Evolutionary conservation across 129 eudicot genomes (phyloP), one percentile per base, ranked within the genome.

Genomic region (Pittosporum tobira): DNA sequence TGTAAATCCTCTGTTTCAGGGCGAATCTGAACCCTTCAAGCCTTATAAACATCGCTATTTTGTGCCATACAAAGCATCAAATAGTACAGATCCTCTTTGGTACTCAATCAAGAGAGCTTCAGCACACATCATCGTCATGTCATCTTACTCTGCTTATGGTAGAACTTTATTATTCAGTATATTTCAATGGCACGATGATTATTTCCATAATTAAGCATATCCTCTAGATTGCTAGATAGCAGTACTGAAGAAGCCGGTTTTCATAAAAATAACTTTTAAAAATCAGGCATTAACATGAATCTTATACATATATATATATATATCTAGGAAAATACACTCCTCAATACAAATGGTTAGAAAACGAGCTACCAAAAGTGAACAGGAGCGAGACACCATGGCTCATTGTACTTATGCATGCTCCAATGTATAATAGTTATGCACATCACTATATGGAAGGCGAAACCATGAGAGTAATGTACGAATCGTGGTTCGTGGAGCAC

Each of bases 401-500:
- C 0, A 91, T 91, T 63, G 96, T 91, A 6, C 75, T 91, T 38
- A 74, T 91, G 96, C 99, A 91, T 68, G 66, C 74, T 47, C 96
- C 99, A 5, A 58, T 76, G 70, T 91, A 91, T 38, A 87, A 74
- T 56, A 91, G 81, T 62, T 83, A 91, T 51, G 64, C 62, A 25
- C 77, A 87, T 77, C 96, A 87, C 69, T 91, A 73, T 53, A 91
- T 91, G 99, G 99, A 91, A 75, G 99, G 96, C 14, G 99, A 91
- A 80, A 78, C 83, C 6, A 91, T 91, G 99, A 76, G 99, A 65
- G 99, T 91, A 19, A 66, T 83, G 70, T 91, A 80, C 12, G 99
- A 91, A 63, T 47, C 80, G 5, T 87, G 61, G 72, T 79, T 83
- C 36, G 99, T 91, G 56, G 28, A 81, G 63, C 81, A 91, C 73